Evolutionary conservation across 208 protist species (phyloP), one percentile per base, ranked within the genome.

Genomic region (Strigomonas culicis): DNA sequence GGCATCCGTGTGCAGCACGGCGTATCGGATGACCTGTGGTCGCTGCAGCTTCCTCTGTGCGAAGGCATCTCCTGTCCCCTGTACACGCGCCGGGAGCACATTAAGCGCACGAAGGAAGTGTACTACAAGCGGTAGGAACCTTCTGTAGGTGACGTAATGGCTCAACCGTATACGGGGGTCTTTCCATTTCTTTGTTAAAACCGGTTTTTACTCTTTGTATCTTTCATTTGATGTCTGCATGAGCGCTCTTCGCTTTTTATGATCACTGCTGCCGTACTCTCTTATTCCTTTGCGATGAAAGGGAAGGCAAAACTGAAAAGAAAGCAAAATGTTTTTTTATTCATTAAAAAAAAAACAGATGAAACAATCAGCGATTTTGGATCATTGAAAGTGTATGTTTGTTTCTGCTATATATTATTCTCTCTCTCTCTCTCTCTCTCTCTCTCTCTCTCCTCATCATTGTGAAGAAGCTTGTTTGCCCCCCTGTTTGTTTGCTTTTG

Each of bases 1-100:
- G 47, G 65, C 32, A 32, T 77, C 3, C 10, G 50, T 22, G 72
- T 72, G 34, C 65, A 51, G 50, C 72, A 58, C 28, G 52, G 52
- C 6, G 17, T 58, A 10, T 4, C n/a, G 52, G 52, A 58, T 31
- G 27, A 58, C 27, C 28, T 58, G 13, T 58, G 52, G 52, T 34
- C 52, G 52, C 30, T 58, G 27, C 27, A 22, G 11, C 11, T 58
- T 6, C 52, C 52, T 32, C 27, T 22, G 7, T 4, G 30, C 17
- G 36, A 22, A 10, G 8, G 25, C 4, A 10, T 22, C 15, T 22
- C 27, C n/a, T 58, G 52, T n/a, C 52, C 52, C 17, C 8, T 58
- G 21, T 58, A 58, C n/a, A n/a, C n/a, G n/a, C n/a, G n/a, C n/a
- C n/a, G n/a, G n/a, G n/a, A n/a, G n/a, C n/a, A n/a, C n/a, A n/a